These are phyloP conservation scores for Fusarium humuli DNA, from an alignment of 2,329 filamentous ascomycete genomes.

Conservation along the genomic window DNA sequence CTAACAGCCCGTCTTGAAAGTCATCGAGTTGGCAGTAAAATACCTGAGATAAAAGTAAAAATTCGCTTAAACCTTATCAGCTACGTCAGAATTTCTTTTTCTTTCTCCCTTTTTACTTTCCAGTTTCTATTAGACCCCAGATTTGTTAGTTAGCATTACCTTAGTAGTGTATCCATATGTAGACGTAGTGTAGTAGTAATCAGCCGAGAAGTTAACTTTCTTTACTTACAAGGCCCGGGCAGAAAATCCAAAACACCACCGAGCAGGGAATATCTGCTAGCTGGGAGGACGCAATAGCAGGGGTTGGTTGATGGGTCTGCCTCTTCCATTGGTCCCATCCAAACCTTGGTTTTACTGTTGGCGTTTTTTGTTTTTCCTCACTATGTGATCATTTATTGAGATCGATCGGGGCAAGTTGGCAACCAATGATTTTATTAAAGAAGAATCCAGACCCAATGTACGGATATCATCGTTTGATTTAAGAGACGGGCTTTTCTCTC, in stretches of 20 bases:
- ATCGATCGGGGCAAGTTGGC: conserved; percentile 16
- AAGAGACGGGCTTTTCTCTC: neutral
- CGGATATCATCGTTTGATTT: neutral
- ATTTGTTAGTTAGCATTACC: neutral
- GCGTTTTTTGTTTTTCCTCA: conserved; percentile 9
- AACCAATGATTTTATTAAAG: conserved; percentile 9
- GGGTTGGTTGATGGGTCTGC: conserved; percentile 4
- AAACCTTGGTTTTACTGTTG: conserved; percentile 28
- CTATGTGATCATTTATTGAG: conserved; percentile 8
- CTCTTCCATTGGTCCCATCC: conserved; percentile 26
- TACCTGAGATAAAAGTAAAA: neutral
- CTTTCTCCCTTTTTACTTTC: neutral
- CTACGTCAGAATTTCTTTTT: neutral
- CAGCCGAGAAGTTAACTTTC: neutral
- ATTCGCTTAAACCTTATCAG: neutral
- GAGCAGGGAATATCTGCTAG: conserved; percentile 24
- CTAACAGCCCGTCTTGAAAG: neutral
- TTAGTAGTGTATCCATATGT: neutral
- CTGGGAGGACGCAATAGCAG: neutral
- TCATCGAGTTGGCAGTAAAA: neutral
- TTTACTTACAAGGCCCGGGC: conserved; percentile 2
- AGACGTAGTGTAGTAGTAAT: neutral
- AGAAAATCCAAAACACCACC: conserved; percentile 29
- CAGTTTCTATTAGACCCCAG: neutral
- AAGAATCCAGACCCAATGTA: neutral